These are phyloP conservation scores for Amylostereum areolatum DNA, from an alignment of 1,284 basidiomycete genomes.

Conservation along the genomic window DNA sequence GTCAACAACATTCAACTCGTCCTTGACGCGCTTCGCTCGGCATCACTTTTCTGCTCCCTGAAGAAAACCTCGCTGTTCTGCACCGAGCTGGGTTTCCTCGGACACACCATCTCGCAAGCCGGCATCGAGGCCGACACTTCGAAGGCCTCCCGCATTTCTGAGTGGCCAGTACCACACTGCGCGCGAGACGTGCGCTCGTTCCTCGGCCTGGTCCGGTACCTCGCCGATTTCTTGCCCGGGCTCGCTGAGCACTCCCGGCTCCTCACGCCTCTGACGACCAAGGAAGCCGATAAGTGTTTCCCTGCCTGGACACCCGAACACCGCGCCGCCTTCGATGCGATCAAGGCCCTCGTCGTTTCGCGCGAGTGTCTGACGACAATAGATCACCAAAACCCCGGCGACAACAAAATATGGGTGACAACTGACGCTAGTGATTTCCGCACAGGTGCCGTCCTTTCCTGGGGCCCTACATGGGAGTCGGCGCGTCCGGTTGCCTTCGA, in stretches of 20 bases:
- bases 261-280: slow-evolving; percentile 15
- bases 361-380: neutral
- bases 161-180: slow-evolving; percentile 25
- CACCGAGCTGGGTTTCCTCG: slow-evolving; percentile 19
- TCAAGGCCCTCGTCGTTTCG: neutral
- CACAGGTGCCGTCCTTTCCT: slow-evolving; percentile 14
- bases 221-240: slow-evolving; percentile 11
- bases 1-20: slow-evolving; percentile 19
- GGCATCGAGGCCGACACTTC: slow-evolving; percentile 22
- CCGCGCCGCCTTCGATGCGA: neutral
- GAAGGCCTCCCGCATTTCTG: slow-evolving; percentile 23
- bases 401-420: slow-evolving; percentile 10
- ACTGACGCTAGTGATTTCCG: slow-evolving; percentile 17
- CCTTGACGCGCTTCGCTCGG: slow-evolving; percentile 14
- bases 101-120: slow-evolving; percentile 22
- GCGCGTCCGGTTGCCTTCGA: slow-evolving; percentile 19
- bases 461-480: slow-evolving; percentile 11
- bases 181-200: slow-evolving; percentile 25
- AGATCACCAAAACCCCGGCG: slow-evolving; percentile 6
- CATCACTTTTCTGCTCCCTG: slow-evolving; percentile 17
- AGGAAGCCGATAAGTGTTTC: neutral
- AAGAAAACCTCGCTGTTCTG: slow-evolving; percentile 20
- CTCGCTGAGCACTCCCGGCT: slow-evolving; percentile 9
- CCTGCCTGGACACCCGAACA: neutral
- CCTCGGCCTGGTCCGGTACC: slow-evolving; percentile 29